Evolutionary conservation across 352 stramenopile genomes (phyloP), one percentile per base, ranked within the genome.

Genomic region (Phytophthora fragariaefolia): DNA sequence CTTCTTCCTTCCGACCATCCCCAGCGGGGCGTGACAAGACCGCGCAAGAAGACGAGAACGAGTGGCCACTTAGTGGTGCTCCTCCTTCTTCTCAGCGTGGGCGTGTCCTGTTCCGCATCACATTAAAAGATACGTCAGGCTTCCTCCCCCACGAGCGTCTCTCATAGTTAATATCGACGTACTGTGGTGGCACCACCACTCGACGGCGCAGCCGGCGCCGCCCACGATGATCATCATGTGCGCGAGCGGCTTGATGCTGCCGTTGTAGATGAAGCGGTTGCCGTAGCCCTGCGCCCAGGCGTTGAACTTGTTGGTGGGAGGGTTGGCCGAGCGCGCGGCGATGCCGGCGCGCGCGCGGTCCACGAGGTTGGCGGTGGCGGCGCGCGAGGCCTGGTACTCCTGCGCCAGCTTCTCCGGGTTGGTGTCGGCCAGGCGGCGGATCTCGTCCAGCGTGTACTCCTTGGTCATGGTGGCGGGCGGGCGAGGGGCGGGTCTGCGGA

Each of bases 391-490:
- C 69, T 89, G 70, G 78, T 92, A 92, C 70, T 92, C 79, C 74
- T 88, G 69, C 62, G 64, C 68, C 42, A 92, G 77, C 80, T 92
- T 89, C 62, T 80, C 77, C 42, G 83, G 83, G 74, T 90, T 84
- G 15, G 63, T 87, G 65, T 92, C 83, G 54, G 81, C 81, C 60
- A 92, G 74, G 71, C 81, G 79, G 79, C 83, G 83, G 77, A 92
- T 92, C 56, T 92, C 83, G 73, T 92, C 83, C 57, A 92, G 74
- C 74, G 81, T 90, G 74, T 89, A 92, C 68, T 87, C 83, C 76
- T 87, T 87, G 61, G 69, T 72, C 82, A 91, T 91, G 26, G 40
- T 82, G 24, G 52, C 51, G 40, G 20, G 27, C 18, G 40, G 53
- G 27, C n/a, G 30, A 50, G 43, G 60, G 34, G 54, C 32, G 60